Base-by-base conservation (phyloP, 2,329 filamentous ascomycete genomes). In the Ophiognomonia clavigignenti-juglandacearum region DNA sequence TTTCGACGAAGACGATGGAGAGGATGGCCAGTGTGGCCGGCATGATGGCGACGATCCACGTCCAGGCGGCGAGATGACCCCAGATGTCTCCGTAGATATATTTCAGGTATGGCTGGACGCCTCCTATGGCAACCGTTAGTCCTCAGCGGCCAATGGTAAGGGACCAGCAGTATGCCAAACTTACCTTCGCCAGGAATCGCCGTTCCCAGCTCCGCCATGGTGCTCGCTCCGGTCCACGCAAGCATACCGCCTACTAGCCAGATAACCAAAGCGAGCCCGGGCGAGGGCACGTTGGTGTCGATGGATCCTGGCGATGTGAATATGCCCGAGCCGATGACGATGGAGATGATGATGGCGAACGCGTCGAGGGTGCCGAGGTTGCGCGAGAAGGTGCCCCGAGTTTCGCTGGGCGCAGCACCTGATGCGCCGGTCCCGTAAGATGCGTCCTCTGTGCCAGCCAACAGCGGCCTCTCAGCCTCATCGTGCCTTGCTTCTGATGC, bases 51-150 rank as follows among this genome's bases (percentile, higher is more conserved):
- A 83, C 71, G 45, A 84, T 74, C 76, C 80, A 84, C 0, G 80
- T 79, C 80, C 80, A 85, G 0, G 79, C 78, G 6, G 78, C 78
- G 5, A 83, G 60, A 55, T 83, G 84, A n/a, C 79, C 80, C 40
- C 74, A 73, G 2, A 77, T 63, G 41, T 83, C 78, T 24, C 80
- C 80, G 51, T 74, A 84, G 27, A 83, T 75, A 58, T 80, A 73
- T 54, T 73, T 70, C 6, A 85, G 69, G 54, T 81, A 84, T 13
- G 79, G 78, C 56, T 84, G 80, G 39, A 83, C 74, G 14, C 81
- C 81, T 4, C 80, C 77, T 69, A 10, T 4, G 37, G 39, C 7
- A 19, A 4, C 11, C 27, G 2, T 48, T 29, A 40, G 32, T 16
- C 6, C 11, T 19, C 6, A 20, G 39, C 18, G 48, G n/a, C n/a